Evolutionary conservation across 202 grass and related monocot genomes (phyloP).

Genomic region (Sporobolus alterniflorus): DNA sequence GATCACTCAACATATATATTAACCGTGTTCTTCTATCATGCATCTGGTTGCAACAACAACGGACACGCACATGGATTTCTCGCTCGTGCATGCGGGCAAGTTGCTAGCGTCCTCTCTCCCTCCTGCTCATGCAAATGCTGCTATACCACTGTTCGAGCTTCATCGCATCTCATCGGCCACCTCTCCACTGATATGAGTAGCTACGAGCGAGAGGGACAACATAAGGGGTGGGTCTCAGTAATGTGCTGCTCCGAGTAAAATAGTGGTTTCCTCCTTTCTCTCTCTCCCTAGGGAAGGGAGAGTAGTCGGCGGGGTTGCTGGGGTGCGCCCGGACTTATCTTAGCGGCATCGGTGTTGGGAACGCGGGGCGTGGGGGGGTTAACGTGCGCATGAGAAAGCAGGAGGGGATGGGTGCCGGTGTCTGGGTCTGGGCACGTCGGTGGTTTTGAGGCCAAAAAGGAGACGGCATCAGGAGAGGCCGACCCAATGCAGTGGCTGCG

Average conservation of each 20-base stretch:
- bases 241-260: background rate
- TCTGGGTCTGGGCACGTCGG: background rate
- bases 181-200: no score
- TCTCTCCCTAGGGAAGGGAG: constrained; percentile 19
- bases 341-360: constrained; percentile 12
- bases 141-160: no score
- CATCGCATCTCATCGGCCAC: no score
- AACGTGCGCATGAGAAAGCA: constrained; percentile 13
- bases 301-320: background rate
- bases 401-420: background rate
- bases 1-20: no score
- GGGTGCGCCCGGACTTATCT: constrained; percentile 34
- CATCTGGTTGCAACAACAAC: no score
- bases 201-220: background rate
- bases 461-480: background rate
- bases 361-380: background rate
- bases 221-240: background rate
- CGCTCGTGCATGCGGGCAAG: no score
- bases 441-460: constrained; percentile 7
- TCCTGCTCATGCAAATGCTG: no score
- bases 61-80: no score
- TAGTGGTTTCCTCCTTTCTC: background rate
- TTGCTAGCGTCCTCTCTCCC: no score
- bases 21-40: no score
- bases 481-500: background rate